Evolutionary conservation across 768 basidiomycete species (phyloP), one percentile per base, ranked within the genome.

Genomic region (Mycena latifolia): DNA sequence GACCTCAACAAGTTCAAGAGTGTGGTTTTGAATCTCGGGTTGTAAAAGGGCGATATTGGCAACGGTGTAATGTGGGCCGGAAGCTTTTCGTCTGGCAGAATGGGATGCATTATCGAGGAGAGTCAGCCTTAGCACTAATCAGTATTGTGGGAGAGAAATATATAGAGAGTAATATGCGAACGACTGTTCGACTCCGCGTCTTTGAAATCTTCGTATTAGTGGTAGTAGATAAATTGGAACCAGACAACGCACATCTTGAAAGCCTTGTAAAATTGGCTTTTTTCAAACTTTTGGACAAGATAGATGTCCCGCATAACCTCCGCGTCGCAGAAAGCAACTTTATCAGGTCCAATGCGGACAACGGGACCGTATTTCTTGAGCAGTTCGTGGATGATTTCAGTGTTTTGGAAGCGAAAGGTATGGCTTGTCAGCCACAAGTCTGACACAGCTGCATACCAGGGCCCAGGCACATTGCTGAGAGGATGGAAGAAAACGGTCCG

Each of bases 121-220:
- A 57, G 91, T 93, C 91, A 93, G 91, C 56, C 92, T 48, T 39
- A 31, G 61, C 35, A 63, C 71, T 79, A 54, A 78, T 75, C 57
- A 71, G 62, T 8, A 27, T 47, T 5, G 2, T 27, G 24, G n/a
- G n/a, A n/a, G n/a, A n/a, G 4, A 63, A 31, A 17, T 66, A 61
- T 81, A 84, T 80, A 82, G 80, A 80, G 71, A 74, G 72, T 50
- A 25, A 76, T 73, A 76, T 75, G 76, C 82, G 74, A 77, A 92
- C 91, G 92, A 91, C 75, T 93, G 92, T 77, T 93, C 88, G 72
- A 92, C 89, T 76, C 92, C 86, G 77, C 92, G 92, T 77, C 91
- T 93, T 72, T 51, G 41, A 48, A 59, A n/a, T n/a, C n/a, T n/a
- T n/a, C n/a, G n/a, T n/a, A n/a, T n/a, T 6, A 31, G 28, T 18